A percentile compares a stretch with the other conserved stretches of the same genome.
Evolutionary conservation across 768 basidiomycete species (phyloP).

Genomic region (Podaxis sp.): DNA sequence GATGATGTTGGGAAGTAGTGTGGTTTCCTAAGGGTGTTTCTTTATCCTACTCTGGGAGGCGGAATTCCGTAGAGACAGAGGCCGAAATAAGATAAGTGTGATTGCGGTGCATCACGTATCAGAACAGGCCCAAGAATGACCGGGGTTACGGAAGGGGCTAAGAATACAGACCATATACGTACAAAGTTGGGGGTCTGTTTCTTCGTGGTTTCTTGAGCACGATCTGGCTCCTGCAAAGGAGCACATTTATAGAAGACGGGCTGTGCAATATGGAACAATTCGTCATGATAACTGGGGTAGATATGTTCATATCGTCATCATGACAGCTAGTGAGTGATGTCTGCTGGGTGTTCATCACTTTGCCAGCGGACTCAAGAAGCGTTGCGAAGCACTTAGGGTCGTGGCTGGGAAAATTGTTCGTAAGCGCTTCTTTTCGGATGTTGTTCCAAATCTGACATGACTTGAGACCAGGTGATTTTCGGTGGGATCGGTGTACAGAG

Average conservation of each 20-base stretch:
- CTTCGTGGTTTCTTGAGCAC: not conserved
- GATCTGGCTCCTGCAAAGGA: not conserved
- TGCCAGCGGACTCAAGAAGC: slow-evolving; percentile 1
- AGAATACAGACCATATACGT: not conserved
- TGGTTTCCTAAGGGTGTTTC: not conserved
- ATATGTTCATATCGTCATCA: not conserved
- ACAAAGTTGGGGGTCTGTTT: not conserved
- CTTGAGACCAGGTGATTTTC: not conserved
- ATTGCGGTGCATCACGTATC: slow-evolving; percentile 1
- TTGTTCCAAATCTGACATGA: not conserved
- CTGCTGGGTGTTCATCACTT: not conserved
- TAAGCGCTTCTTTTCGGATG: slow-evolving; percentile 6
- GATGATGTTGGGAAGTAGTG: not conserved
- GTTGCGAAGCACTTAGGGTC: slow-evolving; percentile 5
- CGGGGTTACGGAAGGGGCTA: slow-evolving; percentile 9
- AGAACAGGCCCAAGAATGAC: slow-evolving; percentile 6
- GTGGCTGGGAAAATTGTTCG: slow-evolving; percentile 5
- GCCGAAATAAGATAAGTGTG: not conserved
- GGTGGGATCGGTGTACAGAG: not conserved
- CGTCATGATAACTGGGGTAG: not conserved
- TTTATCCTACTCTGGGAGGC: not conserved
- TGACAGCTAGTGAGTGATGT: not conserved
- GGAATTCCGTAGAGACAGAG: not conserved
- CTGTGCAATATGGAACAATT: not conserved
- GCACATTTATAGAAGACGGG: not conserved